Conservation (phyloP, 495 filamentous ascomycete species). For the Choiromyces venosus region DNA sequence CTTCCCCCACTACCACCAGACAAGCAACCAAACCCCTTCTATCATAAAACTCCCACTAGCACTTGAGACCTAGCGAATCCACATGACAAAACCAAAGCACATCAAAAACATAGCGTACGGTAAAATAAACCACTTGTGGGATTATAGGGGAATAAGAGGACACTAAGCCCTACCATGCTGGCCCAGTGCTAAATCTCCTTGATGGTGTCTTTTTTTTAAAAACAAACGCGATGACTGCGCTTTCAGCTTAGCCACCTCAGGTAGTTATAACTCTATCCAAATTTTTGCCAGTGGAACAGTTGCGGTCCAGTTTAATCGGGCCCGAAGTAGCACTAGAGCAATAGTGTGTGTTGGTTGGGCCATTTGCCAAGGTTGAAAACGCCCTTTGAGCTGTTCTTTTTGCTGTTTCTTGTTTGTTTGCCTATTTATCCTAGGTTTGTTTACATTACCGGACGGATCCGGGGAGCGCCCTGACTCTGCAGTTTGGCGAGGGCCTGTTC, state of each 20-base stretch:
- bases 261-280: background rate
- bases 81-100: background rate
- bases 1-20: background rate
- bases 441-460: background rate
- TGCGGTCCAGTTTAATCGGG: background rate
- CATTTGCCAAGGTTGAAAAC: background rate
- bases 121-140: background rate
- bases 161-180: background rate
- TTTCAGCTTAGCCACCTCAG: constrained; percentile 2
- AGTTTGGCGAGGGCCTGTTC: background rate
- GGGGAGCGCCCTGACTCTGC: background rate
- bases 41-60: background rate
- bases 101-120: background rate
- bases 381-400: background rate
- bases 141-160: background rate
- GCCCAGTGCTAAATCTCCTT: background rate
- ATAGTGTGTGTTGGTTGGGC: background rate
- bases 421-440: background rate
- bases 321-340: background rate
- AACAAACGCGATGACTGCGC: background rate
- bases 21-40: background rate
- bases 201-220: background rate
- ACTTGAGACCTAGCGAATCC: background rate
- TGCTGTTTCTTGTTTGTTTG: background rate
- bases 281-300: background rate